These are phyloP conservation scores for Xylariales sp. DNA, from an alignment of 2,329 filamentous ascomycete species.

Conservation along the genomic window DNA sequence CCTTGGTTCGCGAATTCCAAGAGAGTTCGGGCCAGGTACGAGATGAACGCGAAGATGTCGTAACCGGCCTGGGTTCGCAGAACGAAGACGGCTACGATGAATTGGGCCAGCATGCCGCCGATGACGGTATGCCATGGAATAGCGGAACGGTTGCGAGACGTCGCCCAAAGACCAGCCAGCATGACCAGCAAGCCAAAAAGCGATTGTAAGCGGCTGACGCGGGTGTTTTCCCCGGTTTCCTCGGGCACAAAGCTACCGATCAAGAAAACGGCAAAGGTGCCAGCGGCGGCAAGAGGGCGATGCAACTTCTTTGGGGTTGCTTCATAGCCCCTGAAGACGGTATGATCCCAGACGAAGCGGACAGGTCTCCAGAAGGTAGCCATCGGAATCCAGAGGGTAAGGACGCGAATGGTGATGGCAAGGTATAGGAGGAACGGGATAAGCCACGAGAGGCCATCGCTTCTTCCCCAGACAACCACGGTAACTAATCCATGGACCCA, in stretches of 20 bases:
- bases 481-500: constrained; percentile 40
- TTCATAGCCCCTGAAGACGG: constrained; percentile 52
- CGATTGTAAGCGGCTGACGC: constrained; percentile 74
- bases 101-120: constrained; percentile 83
- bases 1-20: constrained; percentile 73
- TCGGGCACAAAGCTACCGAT: constrained; percentile 70
- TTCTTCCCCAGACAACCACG: constrained; percentile 50
- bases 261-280: constrained; percentile 69
- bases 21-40: constrained; percentile 65
- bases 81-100: constrained; percentile 83
- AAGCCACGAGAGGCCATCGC: constrained; percentile 72
- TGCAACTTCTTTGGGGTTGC: constrained; percentile 64
- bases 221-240: constrained; percentile 70
- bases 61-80: constrained; percentile 74
- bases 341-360: constrained; percentile 62
- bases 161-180: constrained; percentile 61
- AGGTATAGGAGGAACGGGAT: constrained; percentile 81
- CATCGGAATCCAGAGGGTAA: constrained; percentile 70
- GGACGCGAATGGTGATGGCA: constrained; percentile 64
- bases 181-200: constrained; percentile 74
- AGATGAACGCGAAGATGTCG: constrained; percentile 90
- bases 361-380: constrained; percentile 62
- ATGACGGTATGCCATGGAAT: constrained; percentile 78
- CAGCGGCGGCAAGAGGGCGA: constrained; percentile 54
- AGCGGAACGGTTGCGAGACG: constrained; percentile 62